phyloP scores from a whole-genome alignment of 495 filamentous ascomycete genomes.

The Hyaloscypha hepaticicola region DNA sequence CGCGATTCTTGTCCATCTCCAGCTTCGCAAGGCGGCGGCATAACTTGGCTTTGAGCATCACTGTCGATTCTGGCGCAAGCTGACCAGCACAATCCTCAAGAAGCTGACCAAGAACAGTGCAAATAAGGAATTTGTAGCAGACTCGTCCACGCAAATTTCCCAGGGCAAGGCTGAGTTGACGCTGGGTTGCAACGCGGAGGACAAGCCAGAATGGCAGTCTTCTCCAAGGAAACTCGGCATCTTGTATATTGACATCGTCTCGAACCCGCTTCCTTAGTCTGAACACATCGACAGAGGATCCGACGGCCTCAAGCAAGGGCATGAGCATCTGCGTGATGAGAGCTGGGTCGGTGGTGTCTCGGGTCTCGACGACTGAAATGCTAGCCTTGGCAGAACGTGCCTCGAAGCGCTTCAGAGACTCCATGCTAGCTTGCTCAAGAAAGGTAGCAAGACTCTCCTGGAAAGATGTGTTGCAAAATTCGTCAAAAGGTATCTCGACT shows the following conservation, averaged over 20 bases:
- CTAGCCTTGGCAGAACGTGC: constrained; percentile 51
- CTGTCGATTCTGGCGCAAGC: constrained; percentile 28
- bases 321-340: constrained; percentile 49
- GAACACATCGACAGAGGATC: constrained; percentile 24
- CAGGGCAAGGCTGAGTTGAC: constrained; percentile 44
- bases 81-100: constrained; percentile 34
- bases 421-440: constrained; percentile 56
- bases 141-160: constrained; percentile 48
- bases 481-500: constrained; percentile 25
- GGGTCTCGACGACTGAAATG: constrained; percentile 44
- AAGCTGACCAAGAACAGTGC: constrained; percentile 42
- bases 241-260: constrained; percentile 49
- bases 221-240: constrained; percentile 29
- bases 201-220: constrained; percentile 56
- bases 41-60: constrained; percentile 48
- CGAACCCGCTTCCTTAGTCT: constrained; percentile 44
- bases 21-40: constrained; percentile 62
- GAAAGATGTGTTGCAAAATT: constrained; percentile 45
- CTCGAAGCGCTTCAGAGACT: constrained; percentile 52
- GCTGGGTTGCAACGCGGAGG: constrained; percentile 52
- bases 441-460: constrained; percentile 50
- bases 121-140: constrained; percentile 59
- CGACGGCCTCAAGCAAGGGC: constrained; percentile 47
- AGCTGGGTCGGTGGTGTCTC: constrained; percentile 52
- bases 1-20: constrained; percentile 39